These are phyloP conservation scores for Boletus pseudopeckii DNA, from an alignment of 768 basidiomycete species.

Conservation along the genomic window DNA sequence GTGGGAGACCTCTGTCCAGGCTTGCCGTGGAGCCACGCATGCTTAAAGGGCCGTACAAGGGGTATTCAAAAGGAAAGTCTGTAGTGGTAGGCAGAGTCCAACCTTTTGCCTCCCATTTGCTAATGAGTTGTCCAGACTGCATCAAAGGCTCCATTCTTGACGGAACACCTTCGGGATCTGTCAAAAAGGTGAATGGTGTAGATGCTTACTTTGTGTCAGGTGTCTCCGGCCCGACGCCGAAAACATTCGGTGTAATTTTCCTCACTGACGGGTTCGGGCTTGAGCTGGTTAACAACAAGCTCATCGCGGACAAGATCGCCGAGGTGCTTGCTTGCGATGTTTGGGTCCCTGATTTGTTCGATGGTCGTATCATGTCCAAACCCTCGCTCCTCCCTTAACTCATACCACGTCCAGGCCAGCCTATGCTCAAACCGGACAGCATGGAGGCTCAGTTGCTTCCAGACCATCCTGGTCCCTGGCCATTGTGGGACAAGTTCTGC, in stretches of 20 bases:
- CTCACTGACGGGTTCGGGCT: conserved; percentile 59
- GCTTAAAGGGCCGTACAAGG: too few species aligned
- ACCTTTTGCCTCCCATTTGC: neutral
- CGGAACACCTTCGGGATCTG: conserved; percentile 43
- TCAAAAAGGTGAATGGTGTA: conserved; percentile 32
- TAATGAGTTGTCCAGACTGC: conserved; percentile 28
- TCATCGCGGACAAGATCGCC: conserved; percentile 55
- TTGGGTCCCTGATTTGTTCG: conserved; percentile 61
- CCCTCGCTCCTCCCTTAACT: neutral
- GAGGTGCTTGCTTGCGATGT: conserved; percentile 52
- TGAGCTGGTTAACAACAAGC: conserved; percentile 47
- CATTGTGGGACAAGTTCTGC: conserved; percentile 16
- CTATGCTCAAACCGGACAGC: conserved; percentile 23
- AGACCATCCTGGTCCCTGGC: conserved; percentile 27
- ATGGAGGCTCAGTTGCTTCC: too few species aligned
- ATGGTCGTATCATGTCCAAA: conserved; percentile 35
- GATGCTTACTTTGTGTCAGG: conserved; percentile 42
- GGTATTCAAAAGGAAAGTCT: too few species aligned
- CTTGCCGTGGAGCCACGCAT: too few species aligned
- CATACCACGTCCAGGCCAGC: conserved; percentile 23
- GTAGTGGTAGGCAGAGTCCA: neutral
- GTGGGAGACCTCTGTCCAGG: neutral
- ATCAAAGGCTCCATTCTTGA: conserved; percentile 41
- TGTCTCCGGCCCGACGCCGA: neutral
- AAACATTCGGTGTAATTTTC: conserved; percentile 42